A percentile compares a stretch with the other conserved stretches of the same genome.
These are phyloP conservation scores for Adansonia gregorii DNA, from an alignment of 441 rosid genomes.

Conservation along the genomic window DNA sequence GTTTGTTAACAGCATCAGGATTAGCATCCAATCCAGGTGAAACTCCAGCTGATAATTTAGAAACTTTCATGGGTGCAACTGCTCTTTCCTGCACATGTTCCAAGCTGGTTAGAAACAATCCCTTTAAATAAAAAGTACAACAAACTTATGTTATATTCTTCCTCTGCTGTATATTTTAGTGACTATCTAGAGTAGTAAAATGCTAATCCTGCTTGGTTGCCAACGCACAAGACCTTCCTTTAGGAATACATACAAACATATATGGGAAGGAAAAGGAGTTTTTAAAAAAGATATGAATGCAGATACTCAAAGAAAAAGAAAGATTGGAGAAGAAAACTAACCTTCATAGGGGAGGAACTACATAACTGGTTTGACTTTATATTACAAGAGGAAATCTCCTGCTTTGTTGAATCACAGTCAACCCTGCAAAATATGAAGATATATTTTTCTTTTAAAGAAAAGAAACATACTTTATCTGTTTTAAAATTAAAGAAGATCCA, in stretches of 20 bases:
- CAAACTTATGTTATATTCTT: conserved; percentile 7
- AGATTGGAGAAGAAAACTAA: conserved; percentile 33
- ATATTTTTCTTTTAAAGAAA: background rate
- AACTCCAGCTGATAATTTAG: conserved; percentile 37
- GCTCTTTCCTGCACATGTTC: conserved; percentile 38
- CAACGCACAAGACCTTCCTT: background rate
- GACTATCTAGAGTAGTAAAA: conserved; percentile 8
- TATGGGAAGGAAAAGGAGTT: background rate
- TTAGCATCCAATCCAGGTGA: conserved; percentile 26
- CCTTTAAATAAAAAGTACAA: conserved; percentile 10
- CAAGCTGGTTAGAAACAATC: conserved; percentile 27
- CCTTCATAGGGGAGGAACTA: conserved; percentile 37
- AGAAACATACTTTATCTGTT: background rate
- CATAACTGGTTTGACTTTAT: conserved; percentile 32
- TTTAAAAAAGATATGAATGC: conserved; percentile 12
- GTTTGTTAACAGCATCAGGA: conserved; percentile 39
- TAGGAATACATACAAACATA: background rate
- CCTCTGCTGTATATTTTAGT: conserved; percentile 3
- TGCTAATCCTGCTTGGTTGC: background rate
- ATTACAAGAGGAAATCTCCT: conserved; percentile 41
- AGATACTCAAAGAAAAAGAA: conserved; percentile 15
- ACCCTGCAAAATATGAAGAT: conserved; percentile 44
- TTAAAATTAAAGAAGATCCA: background rate
- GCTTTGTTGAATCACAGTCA: conserved; percentile 33
- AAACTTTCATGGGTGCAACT: conserved; percentile 24